A percentile compares a stretch with the other conserved stretches of the same genome.
Conservation (phyloP, 1,284 basidiomycete genomes). For the Vanrija pseudolonga region DNA sequence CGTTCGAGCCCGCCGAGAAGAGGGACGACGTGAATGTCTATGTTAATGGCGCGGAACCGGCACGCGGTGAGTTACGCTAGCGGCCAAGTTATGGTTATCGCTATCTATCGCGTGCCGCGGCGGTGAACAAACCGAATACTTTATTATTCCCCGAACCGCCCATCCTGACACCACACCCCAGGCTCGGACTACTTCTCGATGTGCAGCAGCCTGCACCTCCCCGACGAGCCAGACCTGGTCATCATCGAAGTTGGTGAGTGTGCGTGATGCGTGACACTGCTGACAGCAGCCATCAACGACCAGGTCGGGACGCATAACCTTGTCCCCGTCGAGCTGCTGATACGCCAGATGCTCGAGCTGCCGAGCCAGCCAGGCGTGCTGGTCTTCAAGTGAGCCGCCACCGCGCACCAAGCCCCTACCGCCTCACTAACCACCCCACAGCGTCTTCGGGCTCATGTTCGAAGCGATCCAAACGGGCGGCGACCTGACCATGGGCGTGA, state of each 20-base stretch:
- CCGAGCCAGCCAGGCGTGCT: constrained; percentile 3
- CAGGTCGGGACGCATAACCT: not conserved
- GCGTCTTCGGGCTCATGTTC: constrained; percentile 38
- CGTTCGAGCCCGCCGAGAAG: constrained; percentile 56
- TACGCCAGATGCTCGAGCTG: constrained; percentile 4
- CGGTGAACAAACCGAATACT: no score
- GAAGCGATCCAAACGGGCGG: constrained; percentile 31
- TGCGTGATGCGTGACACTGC: constrained; percentile 67
- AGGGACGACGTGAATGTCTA: constrained; percentile 16
- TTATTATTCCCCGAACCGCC: no score
- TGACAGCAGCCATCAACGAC: constrained; percentile 33
- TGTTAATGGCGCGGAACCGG: constrained; percentile 25
- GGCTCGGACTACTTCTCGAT: constrained; percentile 89
- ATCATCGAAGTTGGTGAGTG: constrained; percentile 89
- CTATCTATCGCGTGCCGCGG: no score
- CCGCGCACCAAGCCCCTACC: no score
- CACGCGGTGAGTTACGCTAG: no score
- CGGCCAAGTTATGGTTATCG: no score
- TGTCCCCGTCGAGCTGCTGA: constrained; percentile 10
- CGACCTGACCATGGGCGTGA: constrained; percentile 34
- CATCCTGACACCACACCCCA: not conserved
- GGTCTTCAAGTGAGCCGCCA: constrained; percentile 11
- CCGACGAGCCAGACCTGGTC: constrained; percentile 84
- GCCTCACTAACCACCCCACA: constrained; percentile 7
- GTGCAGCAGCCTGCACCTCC: constrained; percentile 84